A percentile compares a stretch with the other conserved stretches of the same genome.
Conservation (phyloP, 148 eudicot species). For the Rhododendron mucronatum region DNA sequence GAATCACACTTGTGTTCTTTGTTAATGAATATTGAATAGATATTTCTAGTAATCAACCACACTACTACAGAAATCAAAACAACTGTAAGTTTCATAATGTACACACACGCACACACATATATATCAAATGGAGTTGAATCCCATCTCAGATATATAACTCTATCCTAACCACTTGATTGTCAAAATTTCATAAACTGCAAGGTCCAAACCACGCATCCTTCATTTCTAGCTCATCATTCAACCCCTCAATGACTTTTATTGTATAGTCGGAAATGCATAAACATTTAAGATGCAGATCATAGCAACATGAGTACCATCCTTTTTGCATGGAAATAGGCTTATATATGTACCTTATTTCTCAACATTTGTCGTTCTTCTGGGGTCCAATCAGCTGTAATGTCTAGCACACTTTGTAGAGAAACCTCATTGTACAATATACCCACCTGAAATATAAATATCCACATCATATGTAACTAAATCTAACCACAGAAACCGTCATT, state of each 20-base stretch:
- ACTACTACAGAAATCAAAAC: neutral
- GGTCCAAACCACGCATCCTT: neutral
- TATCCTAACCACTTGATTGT: neutral
- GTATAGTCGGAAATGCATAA: neutral
- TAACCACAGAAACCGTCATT: neutral
- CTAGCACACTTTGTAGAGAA: constrained; percentile 74
- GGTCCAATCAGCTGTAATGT: constrained; percentile 89
- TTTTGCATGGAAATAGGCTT: neutral
- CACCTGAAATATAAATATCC: constrained; percentile 51
- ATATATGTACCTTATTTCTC: constrained; percentile 64
- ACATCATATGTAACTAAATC: neutral
- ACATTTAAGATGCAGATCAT: neutral
- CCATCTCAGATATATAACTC: neutral
- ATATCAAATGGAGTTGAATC: neutral
- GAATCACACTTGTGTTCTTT: neutral
- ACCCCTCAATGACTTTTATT: neutral
- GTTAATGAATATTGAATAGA: neutral
- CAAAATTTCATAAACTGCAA: neutral
- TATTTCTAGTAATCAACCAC: neutral
- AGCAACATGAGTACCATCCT: neutral
- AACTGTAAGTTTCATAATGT: neutral
- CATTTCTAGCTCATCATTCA: neutral
- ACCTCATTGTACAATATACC: constrained; percentile 86
- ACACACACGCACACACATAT: too few relatives aligned
- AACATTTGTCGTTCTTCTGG: constrained; percentile 87